Base-by-base conservation (phyloP, 306 rosid genomes). In the Quercus suber region DNA sequence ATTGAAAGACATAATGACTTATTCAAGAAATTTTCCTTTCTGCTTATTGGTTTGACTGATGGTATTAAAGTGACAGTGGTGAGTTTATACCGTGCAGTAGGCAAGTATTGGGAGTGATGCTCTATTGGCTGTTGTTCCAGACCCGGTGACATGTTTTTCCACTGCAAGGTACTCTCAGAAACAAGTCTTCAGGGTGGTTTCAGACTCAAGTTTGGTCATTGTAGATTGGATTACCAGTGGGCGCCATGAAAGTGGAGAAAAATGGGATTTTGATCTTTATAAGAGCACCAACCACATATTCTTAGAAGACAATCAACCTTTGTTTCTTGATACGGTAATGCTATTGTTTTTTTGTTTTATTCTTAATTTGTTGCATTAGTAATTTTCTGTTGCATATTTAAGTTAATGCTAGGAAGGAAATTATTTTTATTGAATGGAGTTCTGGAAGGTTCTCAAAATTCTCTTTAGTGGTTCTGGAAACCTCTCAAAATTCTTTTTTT, bases 171-270 rank as follows among this genome's bases (percentile, higher is more conserved):
- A 91, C 92, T 55, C 78, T 77, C 99, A 95, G 87, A 95, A 91
- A 79, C 99, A 95, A 90, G 84, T 86, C 64, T 95, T 95, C 75
- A 87, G 78, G 37, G 79, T 92, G 71, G 84, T 23, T 80, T 59
- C 85, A 11, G 89, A 88, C 83, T 91, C 99, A 68, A 95, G 83
- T 89, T 83, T 95, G 91, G 89, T 90, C 77, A 55, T 95, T 84
- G 98, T 95, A 78, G 99, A 95, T 90, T 92, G 99, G 99, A 82
- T 95, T 74, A 95, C 99, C 27, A 92, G 99, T 75, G 98, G 99
- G 52, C 98, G 97, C 75, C 97, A 89, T 76, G 95, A 90, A 80
- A 87, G 88, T 69, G 99, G 99, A 76, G 99, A 95, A 86, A 90
- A 80, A 71, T 95, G 99, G 99, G 96, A 92, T 69, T 92, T 95